Evolutionary conservation across 306 rosid genomes (phyloP), one percentile per base, ranked within the genome.

Genomic region (Fagus sylvatica): DNA sequence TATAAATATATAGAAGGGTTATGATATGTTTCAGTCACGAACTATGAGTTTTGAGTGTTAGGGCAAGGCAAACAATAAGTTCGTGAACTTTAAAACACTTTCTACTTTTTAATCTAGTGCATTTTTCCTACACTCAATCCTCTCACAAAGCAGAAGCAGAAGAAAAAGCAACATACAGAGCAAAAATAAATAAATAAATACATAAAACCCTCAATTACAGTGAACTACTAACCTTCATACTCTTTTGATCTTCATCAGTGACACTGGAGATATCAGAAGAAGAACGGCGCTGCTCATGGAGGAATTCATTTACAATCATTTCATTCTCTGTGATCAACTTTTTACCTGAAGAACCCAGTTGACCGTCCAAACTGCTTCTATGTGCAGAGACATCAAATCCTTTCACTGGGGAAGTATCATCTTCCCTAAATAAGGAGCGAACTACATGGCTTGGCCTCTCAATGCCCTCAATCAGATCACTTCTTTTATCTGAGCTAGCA

Each of bases 401-500:
- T 76, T 74, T 62, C 40, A 48, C 74, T 56, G 40, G 36, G 53
- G 87, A 43, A 53, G 75, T 71, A 71, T 81, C 72, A 48, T 75
- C 84, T 72, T 88, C 92, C 89, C 83, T 86, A 78, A 95, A 95
- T 83, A 95, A 84, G 79, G 99, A 82, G 60, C 98, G 96, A 82
- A 87, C 98, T 43, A 82, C 90, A 59, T 78, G 87, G 51, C 88
- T 76, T 78, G 88, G 82, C 83, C 19, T 75, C 57, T 74, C 55
- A 39, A 71, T 48, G 46, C 76, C 39, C 85, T 76, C 84, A 78
- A 66, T 81, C 72, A 75, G 22, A 70, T 59, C 68, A 76, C 70
- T 79, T 60, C 78, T 72, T 70, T 85, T 87, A 75, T 84, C 82
- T 74, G 86, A 69, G 77, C 84, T 80, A 71, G 84, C 57, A 74